Percentiles rank a stretch among this genome's conserved stretches.
phyloP scores from a whole-genome alignment of 129 eudicot species.

The Ambrosia trifida region DNA sequence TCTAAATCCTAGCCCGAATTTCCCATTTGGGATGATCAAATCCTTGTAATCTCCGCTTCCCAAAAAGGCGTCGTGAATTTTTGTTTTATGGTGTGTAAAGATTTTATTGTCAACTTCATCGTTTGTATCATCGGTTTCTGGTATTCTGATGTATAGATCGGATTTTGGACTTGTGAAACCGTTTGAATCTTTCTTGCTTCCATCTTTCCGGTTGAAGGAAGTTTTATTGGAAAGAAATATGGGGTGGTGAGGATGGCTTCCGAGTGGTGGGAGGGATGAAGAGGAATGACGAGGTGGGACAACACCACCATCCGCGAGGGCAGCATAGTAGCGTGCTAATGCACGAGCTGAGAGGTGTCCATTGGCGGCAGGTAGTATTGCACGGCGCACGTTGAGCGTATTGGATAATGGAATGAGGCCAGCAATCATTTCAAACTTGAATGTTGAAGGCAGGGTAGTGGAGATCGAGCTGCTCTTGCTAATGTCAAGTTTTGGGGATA shows the following conservation, averaged over 20 bases:
- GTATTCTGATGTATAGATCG: slow-evolving; percentile 43
- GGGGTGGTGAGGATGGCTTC: slow-evolving; percentile 87
- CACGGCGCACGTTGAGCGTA: slow-evolving; percentile 71
- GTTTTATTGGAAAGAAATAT: slow-evolving; percentile 42
- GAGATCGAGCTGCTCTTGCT: slow-evolving; percentile 31
- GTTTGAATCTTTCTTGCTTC: slow-evolving; percentile 32
- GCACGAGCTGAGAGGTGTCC: slow-evolving; percentile 98
- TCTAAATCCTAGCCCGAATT: slow-evolving; percentile 82
- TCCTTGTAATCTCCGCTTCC: slow-evolving; percentile 78
- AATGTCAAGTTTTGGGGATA: slow-evolving; percentile 34
- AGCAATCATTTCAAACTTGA: slow-evolving; percentile 51
- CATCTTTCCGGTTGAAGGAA: slow-evolving; percentile 26
- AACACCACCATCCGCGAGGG: slow-evolving; percentile 65
- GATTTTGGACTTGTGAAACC: slow-evolving; percentile 13
- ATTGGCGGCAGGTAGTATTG: slow-evolving; percentile 94
- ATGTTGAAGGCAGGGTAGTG: slow-evolving; percentile 59
- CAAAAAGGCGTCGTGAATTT: slow-evolving; percentile 75
- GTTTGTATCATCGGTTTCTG: slow-evolving; percentile 31
- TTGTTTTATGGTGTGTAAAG: slow-evolving; percentile 46
- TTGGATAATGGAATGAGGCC: slow-evolving; percentile 71
- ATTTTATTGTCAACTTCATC: slow-evolving; percentile 31
- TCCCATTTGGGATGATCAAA: slow-evolving; percentile 55
- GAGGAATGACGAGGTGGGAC: slow-evolving; percentile 72
- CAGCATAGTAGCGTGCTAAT: slow-evolving; percentile 94
- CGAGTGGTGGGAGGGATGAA: slow-evolving; percentile 65